Evolutionary conservation across 2,329 filamentous ascomycete species (phyloP), one percentile per base, ranked within the genome.

Genomic region (Sporothrix sp.): DNA sequence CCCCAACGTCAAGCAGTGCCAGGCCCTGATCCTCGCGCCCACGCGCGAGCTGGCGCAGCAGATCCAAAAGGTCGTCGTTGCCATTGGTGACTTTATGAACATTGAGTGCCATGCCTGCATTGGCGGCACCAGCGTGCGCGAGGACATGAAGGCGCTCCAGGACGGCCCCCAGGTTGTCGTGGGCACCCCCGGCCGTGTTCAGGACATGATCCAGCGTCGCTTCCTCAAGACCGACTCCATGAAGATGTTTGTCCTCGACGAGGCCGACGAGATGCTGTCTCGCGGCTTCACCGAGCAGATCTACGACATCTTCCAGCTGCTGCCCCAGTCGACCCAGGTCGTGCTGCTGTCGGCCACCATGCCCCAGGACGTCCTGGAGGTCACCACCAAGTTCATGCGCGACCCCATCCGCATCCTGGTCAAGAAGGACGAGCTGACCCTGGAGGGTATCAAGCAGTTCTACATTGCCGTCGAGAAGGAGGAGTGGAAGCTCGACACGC

Each of bases 401-500:
- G 93, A 98, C 74, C 93, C 93, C 61, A 87, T 98, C 71, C 90
- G 93, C 68, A 97, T 98, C 68, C 81, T 98, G 62, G 93, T 98
- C 74, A 98, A 98, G 86, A 95, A 95, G 82, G 91, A 94, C 67
- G 93, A 98, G 71, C 84, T 98, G 71, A 98, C 93, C 66, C 88
- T 98, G 54, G 93, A 98, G 76, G 93, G 93, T 87, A 95, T 98
- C 69, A 98, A 98, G 82, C 93, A 98, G 72, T 98, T 96, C 78
- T 98, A 96, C 78, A 97, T 98, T 73, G 93, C 93, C 54, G 93
- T 98, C 55, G 93, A 98, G 80, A 97, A 98, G 81, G 93, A 98
- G 72, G 93, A 98, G 68, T 98, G 93, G 93, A 98, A 98, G 78
- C 84, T 98, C 60, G 93, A 98, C 72, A 98, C 93, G 56, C 87